These are phyloP conservation scores for Ogataea trehalophila DNA, from an alignment of 805 yeast genomes.

Conservation along the genomic window DNA sequence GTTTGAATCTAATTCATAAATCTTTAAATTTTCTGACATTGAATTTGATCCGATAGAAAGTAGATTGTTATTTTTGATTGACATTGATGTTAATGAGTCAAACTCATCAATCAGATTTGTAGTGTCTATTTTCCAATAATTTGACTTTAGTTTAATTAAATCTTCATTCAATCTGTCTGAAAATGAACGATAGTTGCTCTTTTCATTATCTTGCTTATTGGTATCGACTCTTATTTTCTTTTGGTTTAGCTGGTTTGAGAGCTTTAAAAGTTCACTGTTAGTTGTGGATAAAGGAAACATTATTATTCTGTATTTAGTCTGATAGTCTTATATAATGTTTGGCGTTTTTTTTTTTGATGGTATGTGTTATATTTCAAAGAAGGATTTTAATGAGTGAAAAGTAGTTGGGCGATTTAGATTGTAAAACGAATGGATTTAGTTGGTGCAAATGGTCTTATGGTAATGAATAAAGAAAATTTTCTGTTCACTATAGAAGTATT, in stretches of 20 bases:
- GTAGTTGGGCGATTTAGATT: too few relatives aligned
- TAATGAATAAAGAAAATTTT: too few relatives aligned
- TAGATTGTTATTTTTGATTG: conserved; percentile 27
- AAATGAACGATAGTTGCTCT: neutral
- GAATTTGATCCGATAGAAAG: conserved; percentile 52
- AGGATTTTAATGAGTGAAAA: too few relatives aligned
- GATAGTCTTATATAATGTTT: too few relatives aligned
- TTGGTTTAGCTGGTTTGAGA: conserved; percentile 6
- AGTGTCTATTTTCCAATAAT: conserved; percentile 31
- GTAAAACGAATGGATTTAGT: too few relatives aligned
- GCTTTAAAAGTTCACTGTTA: conserved; percentile 8
- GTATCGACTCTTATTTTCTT: neutral
- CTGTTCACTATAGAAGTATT: too few relatives aligned
- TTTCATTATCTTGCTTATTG: neutral
- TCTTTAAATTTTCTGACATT: conserved; percentile 40
- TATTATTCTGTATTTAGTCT: too few relatives aligned
- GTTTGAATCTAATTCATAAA: conserved; percentile 41
- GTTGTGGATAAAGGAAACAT: too few relatives aligned
- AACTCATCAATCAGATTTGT: conserved; percentile 8
- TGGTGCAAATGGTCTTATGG: too few relatives aligned
- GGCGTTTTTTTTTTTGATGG: too few relatives aligned
- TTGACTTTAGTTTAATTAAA: conserved; percentile 25
- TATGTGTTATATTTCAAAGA: too few relatives aligned
- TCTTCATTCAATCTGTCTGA: conserved; percentile 3
- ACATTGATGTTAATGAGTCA: conserved; percentile 37